phyloP scores from a whole-genome alignment of 148 eudicot species.

The Fagopyrum homotropicum region DNA sequence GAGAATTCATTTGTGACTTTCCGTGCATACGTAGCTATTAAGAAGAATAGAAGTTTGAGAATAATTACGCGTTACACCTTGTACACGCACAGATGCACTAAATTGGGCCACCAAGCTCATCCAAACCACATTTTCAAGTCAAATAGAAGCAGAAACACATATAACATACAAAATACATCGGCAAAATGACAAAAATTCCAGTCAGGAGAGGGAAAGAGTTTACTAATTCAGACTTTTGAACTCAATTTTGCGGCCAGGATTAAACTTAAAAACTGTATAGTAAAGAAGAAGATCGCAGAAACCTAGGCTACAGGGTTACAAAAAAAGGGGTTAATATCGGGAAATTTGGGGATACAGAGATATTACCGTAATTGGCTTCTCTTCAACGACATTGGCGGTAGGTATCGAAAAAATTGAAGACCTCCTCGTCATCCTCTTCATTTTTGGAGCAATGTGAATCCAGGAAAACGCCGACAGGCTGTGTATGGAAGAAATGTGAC shows the following conservation, averaged over 20 bases:
- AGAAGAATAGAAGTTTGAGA: background rate
- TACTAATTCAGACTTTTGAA: background rate
- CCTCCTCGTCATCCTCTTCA: slow-evolving; percentile 3
- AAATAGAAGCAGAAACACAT: background rate
- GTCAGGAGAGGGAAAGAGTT: background rate
- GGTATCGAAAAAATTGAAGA: background rate
- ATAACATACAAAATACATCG: background rate
- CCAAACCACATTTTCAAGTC: background rate
- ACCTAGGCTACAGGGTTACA: background rate
- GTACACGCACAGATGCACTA: background rate
- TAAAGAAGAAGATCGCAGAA: background rate
- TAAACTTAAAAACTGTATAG: background rate
- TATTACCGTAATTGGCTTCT: background rate
- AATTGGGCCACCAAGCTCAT: background rate
- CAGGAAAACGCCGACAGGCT: background rate
- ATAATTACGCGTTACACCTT: background rate
- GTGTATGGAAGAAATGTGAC: no score
- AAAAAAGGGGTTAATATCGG: background rate
- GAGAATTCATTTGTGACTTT: background rate
- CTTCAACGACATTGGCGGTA: background rate
- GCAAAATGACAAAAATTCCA: background rate
- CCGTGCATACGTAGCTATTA: background rate
- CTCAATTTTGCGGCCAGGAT: background rate
- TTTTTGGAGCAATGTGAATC: background rate
- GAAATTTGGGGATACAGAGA: background rate